A percentile compares a stretch with the other conserved stretches of the same genome.
phyloP scores from a whole-genome alignment of 768 basidiomycete species.

The Psilocybe subaeruginosa region DNA sequence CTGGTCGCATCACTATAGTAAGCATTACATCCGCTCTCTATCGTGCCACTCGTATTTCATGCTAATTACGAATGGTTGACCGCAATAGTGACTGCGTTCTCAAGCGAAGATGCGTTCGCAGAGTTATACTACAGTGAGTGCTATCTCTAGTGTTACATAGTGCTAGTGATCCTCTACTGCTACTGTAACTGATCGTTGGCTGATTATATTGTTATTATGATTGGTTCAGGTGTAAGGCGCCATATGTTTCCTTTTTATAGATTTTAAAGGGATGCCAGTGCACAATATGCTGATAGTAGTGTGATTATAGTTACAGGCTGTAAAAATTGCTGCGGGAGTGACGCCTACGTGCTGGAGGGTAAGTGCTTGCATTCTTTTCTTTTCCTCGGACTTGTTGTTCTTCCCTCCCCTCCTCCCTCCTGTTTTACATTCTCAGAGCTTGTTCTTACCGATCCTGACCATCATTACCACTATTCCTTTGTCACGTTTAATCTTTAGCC shows the following conservation, averaged over 20 bases:
- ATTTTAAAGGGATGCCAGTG: background rate
- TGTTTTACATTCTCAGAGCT: too few relatives aligned
- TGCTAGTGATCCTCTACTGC: too few relatives aligned
- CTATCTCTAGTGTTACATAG: too few relatives aligned
- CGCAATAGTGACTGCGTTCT: conserved; percentile 54
- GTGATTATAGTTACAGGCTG: conserved; percentile 44
- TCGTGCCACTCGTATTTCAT: too few relatives aligned
- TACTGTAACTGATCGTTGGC: background rate
- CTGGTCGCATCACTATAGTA: conserved; percentile 62
- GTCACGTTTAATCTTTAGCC: conserved; percentile 36
- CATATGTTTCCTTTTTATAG: background rate
- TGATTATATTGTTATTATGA: background rate
- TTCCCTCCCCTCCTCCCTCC: background rate
- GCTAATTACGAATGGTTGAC: too few relatives aligned
- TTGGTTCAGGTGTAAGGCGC: conserved; percentile 22
- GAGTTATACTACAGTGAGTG: conserved; percentile 75
- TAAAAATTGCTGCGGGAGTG: conserved; percentile 56
- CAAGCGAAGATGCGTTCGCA: conserved; percentile 70
- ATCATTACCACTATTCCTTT: background rate
- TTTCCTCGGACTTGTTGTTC: background rate
- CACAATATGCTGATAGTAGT: background rate
- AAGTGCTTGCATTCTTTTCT: conserved; percentile 16
- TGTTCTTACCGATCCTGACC: too few relatives aligned
- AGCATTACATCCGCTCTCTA: conserved; percentile 12
- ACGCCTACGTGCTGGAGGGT: conserved; percentile 68